Conservation (phyloP, 495 filamentous ascomycete genomes). For the Xylaria scruposa region DNA sequence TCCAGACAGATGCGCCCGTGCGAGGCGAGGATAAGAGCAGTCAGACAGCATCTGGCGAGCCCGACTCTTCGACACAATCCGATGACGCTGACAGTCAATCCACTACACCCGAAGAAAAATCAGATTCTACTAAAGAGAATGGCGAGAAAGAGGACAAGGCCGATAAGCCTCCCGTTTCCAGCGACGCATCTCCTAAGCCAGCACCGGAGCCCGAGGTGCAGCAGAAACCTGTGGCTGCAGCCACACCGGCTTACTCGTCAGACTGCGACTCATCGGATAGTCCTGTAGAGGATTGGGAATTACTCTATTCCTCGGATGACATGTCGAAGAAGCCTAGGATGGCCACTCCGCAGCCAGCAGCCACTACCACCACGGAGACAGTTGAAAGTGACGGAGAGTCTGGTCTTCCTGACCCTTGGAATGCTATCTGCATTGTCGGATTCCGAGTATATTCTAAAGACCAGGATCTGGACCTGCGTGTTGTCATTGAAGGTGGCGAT, state of each 20-base stretch:
- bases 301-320: constrained; percentile 57
- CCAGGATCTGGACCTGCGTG: constrained; percentile 51
- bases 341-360: constrained; percentile 32
- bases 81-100: constrained; percentile 24
- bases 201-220: constrained; percentile 1
- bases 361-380: constrained; percentile 37
- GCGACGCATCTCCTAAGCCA: constrained; percentile 2
- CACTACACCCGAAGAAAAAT: constrained; percentile 25
- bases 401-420: constrained; percentile 57
- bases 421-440: constrained; percentile 57
- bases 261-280: constrained; percentile 57
- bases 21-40: constrained; percentile 39
- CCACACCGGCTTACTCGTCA: constrained; percentile 34
- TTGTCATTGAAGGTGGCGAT: constrained; percentile 57
- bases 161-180: neutral
- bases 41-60: constrained; percentile 27
- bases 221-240: constrained; percentile 32
- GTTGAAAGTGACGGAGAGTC: constrained; percentile 54
- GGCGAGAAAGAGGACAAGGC: constrained; percentile 30
- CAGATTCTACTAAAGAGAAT: constrained; percentile 29
- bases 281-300: constrained; percentile 58
- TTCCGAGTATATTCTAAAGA: constrained; percentile 59
- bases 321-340: constrained; percentile 56
- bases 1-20: constrained; percentile 43
- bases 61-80: constrained; percentile 32